Percentiles rank a stretch among this genome's conserved stretches.
These are phyloP conservation scores for Zymoseptoria crescenta DNA, from an alignment of 2,329 filamentous ascomycete genomes.

Conservation along the genomic window DNA sequence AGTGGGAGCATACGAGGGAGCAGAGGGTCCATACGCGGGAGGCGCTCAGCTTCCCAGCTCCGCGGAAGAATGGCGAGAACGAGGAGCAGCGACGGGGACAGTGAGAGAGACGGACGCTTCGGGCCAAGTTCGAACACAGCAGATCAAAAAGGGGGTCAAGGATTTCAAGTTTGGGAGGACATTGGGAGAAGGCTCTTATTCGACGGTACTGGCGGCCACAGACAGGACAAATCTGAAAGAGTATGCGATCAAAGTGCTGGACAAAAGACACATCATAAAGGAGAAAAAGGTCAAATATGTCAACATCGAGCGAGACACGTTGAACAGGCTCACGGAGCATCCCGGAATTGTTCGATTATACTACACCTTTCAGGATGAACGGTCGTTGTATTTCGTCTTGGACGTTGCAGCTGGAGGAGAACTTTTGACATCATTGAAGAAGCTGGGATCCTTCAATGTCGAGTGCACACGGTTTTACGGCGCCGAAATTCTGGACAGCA, in stretches of 20 bases:
- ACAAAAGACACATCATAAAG: conserved; percentile 98
- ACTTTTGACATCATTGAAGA: conserved; percentile 84
- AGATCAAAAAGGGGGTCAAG: conserved; percentile 92
- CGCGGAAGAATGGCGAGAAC: conserved; percentile 86
- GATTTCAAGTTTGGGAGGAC: conserved; percentile 91
- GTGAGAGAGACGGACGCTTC: conserved; percentile 71
- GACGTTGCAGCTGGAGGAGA: conserved; percentile 91
- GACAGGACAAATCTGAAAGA: conserved; percentile 91
- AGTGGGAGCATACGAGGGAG: conserved; percentile 16
- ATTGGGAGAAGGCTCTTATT: conserved; percentile 94
- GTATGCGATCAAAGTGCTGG: conserved; percentile 95
- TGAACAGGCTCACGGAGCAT: conserved; percentile 92
- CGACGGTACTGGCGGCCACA: conserved; percentile 85
- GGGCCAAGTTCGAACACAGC: conserved; percentile 70
- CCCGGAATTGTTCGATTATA: conserved; percentile 94
- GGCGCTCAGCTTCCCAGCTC: conserved; percentile 56
- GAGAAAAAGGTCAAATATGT: conserved; percentile 99
- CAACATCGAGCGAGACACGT: conserved; percentile 97
- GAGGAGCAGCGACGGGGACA: conserved; percentile 78
- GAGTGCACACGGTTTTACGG: conserved; percentile 93
- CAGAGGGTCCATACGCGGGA: conserved; percentile 16
- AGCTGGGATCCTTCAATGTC: conserved; percentile 86
- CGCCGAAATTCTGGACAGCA: conserved; percentile 89
- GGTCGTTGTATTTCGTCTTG: conserved; percentile 91
- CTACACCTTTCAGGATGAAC: conserved; percentile 97